Base-by-base conservation (phyloP, 192 early-diverging fungal species). In the Coemansia sp. region DNA sequence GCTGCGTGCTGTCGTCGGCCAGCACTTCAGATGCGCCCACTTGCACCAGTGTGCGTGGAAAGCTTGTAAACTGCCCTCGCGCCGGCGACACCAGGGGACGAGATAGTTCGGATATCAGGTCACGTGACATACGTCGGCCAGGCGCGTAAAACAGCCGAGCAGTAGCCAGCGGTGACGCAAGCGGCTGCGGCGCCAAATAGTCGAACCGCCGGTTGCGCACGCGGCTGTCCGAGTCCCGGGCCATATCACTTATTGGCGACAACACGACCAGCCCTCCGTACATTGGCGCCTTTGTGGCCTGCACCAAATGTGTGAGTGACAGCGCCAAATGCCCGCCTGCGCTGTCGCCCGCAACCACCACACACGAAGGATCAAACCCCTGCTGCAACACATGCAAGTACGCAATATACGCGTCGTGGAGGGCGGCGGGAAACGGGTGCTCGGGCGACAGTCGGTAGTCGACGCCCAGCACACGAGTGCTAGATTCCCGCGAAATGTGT, bases 301-400 rank as follows among this genome's bases (percentile, higher is more conserved):
- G 5, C 86, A 69, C 23, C 57, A 87, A 83, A 59, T 86, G 79
- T 39, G 85, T 56, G 69, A 90, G 38, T 5, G 85, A 76, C 25
- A 91, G 25, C 8, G 69, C 61, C 51, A 91, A 62, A 29, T 89
- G 86, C 11, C 87, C 89, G 15, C 89, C 89, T 0, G 89, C 86
- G 63, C 86, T 87, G 57, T 91, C 89, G 11, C 89, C 89, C 5
- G 84, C 79, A 21, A 87, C 61, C 1, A 87, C 70, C 47, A 91
- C 85, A 47, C 86, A 79, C 52, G 80, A 57, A 0, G 87, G 84
- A 25, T 72, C 57, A 61, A 88, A 87, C 4, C 83, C 83, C 50
- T 85, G 84, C 29, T 84, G 81, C 38, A 84, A 65, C 23, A 91
- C 53, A 57, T 84, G 76, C 2, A 68, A 39, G 55, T 83, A 88